Base-by-base conservation (phyloP, 2,329 filamentous ascomycete species). In the Cladobotryum mycophilum region DNA sequence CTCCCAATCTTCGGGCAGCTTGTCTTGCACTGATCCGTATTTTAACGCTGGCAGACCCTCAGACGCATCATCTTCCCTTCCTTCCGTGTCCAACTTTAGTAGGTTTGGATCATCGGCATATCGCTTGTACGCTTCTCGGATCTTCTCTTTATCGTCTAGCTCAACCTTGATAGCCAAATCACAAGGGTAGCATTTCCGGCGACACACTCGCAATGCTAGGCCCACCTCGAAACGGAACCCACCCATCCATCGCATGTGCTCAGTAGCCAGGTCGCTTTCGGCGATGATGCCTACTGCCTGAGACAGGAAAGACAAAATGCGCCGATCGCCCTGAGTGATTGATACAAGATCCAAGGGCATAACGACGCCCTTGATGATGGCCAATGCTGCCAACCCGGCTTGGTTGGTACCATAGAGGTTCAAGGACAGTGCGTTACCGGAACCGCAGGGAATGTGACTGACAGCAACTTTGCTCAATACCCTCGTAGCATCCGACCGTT, bases 211-310 rank as follows among this genome's bases (percentile, higher is more conserved):
- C 55, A 84, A 76, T n/a, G 95, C 64, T 55, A 96, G 82, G 6
- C 93, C 93, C 61, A 86, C 86, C 1, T 88, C 90, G 61, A 99
- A 99, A 48, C 93, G 82, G 30, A 83, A 77, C 44, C 80, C 79
- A 15, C 93, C 93, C 86, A 99, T 91, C 91, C 92, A 97, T 41
- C 93, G 84, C 55, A 97, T 70, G 62, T 95, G 75, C 61, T 99
- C 93, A 0, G 93, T 99, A 2, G 81, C 91, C 12, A 99, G 75
- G 67, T 99, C 93, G 45, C 81, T 81, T 63, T 97, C 93, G 1
- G 93, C 93, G 36, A 97, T 81, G 53, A 97, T 87, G 18, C 93
- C 93, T 22, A 96, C 79, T 0, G 88, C 80, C 67, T 97, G 93
- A 9, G 89, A 96, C 41, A 97, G 77, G 70, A 97, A 97, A 15